These are phyloP conservation scores for Eleusine indica DNA, from an alignment of 176 grass and related monocot species.

Conservation along the genomic window DNA sequence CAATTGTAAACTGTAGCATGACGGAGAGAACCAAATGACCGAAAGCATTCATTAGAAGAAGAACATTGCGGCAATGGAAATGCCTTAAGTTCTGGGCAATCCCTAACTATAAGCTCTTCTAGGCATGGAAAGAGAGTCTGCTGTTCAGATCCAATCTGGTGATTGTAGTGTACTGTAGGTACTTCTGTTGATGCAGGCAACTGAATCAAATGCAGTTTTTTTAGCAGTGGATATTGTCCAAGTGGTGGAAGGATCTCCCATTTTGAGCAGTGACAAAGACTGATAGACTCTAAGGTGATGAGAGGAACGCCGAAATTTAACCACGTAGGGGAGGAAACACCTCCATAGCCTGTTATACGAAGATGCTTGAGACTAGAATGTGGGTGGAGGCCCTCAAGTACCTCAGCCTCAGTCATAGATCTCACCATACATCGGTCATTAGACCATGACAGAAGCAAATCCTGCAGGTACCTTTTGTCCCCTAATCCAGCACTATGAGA, in stretches of 20 bases:
- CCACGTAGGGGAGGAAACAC: constrained; percentile 10
- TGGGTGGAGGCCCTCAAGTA: constrained; percentile 17
- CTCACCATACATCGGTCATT: background rate
- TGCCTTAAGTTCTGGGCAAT: constrained; percentile 12
- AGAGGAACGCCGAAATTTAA: background rate
- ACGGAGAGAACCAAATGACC: background rate
- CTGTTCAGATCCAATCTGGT: constrained; percentile 3
- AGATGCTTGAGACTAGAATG: constrained; percentile 1
- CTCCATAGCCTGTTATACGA: constrained; percentile 13
- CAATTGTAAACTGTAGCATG: background rate
- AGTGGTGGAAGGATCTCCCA: constrained; percentile 7
- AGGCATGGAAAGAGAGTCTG: constrained; percentile 7
- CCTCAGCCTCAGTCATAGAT: background rate
- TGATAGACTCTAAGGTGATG: constrained; percentile 16
- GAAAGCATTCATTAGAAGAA: background rate
- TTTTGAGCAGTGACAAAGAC: constrained; percentile 7
- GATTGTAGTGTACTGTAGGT: background rate
- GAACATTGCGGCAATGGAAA: constrained; percentile 11
- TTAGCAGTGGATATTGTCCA: constrained; percentile 12
- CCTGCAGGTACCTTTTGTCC: constrained; percentile 8
- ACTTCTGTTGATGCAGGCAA: constrained; percentile 17
- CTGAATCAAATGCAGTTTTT: constrained; percentile 14
- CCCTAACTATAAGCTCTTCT: constrained; percentile 19
- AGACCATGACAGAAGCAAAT: constrained; percentile 20
- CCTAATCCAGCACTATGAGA: background rate